phyloP scores from a whole-genome alignment of 2,329 filamentous ascomycete genomes.

The Keithomyces neogunnii region DNA sequence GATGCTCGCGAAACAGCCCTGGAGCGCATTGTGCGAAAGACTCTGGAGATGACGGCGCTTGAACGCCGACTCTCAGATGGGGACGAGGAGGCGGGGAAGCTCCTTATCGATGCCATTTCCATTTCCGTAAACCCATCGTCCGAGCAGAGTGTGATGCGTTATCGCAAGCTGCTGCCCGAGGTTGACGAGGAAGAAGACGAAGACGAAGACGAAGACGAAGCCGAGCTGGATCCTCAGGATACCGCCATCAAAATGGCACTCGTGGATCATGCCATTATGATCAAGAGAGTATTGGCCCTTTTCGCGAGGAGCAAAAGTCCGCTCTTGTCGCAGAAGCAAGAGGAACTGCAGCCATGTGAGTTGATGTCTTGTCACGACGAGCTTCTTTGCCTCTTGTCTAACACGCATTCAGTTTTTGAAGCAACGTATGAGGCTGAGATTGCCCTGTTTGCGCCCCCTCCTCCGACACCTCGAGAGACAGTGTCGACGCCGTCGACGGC shows the following conservation, averaged over 20 bases:
- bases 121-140: slow-evolving; percentile 67
- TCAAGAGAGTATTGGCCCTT: slow-evolving; percentile 70
- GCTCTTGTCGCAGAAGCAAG: slow-evolving; percentile 44
- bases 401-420: slow-evolving; percentile 44
- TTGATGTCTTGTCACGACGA: slow-evolving; percentile 13
- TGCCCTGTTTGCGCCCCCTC: slow-evolving; percentile 48
- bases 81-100: slow-evolving; percentile 59
- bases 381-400: background rate
- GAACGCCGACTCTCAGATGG: slow-evolving; percentile 68
- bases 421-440: slow-evolving; percentile 58
- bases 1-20: slow-evolving; percentile 78
- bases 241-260: slow-evolving; percentile 77
- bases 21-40: slow-evolving; percentile 85
- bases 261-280: slow-evolving; percentile 79
- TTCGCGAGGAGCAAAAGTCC: slow-evolving; percentile 57
- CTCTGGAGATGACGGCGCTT: slow-evolving; percentile 68
- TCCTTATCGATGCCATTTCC: slow-evolving; percentile 67
- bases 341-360: slow-evolving; percentile 59
- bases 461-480: slow-evolving; percentile 27
- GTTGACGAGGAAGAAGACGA: slow-evolving; percentile 26
- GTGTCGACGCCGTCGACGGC: slow-evolving; percentile 35
- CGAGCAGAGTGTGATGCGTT: slow-evolving; percentile 69
- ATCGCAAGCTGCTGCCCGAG: slow-evolving; percentile 63
- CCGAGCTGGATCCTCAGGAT: slow-evolving; percentile 52
- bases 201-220: slow-evolving; percentile 31